Conservation (phyloP, 352 stramenopile species). For the Phytophthora cactorum region DNA sequence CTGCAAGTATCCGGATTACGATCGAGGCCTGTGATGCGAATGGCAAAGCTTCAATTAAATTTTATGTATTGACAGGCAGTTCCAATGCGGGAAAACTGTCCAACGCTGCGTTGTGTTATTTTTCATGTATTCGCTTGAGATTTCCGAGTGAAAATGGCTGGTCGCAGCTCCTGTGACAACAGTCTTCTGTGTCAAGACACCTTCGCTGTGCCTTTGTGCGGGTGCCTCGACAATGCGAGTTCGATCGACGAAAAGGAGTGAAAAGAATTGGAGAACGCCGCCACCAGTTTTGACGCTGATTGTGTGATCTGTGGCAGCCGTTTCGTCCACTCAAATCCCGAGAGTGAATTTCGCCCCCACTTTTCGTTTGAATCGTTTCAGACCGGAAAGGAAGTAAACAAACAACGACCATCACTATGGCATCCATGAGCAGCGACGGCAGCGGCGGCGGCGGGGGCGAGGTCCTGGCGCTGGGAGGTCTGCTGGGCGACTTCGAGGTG, state of each 20-base stretch:
- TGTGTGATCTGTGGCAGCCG: conserved; percentile 18
- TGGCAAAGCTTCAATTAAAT: neutral
- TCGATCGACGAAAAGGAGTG: neutral
- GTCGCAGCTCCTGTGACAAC: neutral
- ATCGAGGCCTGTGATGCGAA: neutral
- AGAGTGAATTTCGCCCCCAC: conserved; percentile 5
- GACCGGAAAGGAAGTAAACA: neutral
- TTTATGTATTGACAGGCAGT: neutral
- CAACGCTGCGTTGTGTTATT: neutral
- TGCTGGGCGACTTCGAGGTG: conserved; percentile 34
- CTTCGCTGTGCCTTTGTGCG: neutral
- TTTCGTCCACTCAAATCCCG: conserved; percentile 24
- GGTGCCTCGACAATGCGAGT: neutral
- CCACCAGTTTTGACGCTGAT: neutral
- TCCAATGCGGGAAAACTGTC: neutral
- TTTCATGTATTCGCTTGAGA: neutral
- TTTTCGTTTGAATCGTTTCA: conserved; percentile 11
- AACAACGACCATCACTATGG: conserved; percentile 5
- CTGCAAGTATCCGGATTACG: neutral
- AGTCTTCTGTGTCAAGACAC: neutral
- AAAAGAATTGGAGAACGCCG: neutral
- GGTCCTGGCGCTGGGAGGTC: conserved; percentile 19
- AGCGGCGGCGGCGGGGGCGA: conserved; percentile 10
- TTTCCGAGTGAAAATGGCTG: neutral
- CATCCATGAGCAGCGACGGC: conserved; percentile 12